A percentile compares a stretch with the other conserved stretches of the same genome.
Evolutionary conservation across 257 asterid genomes (phyloP).

Genomic region (Solanum tarapatanum): DNA sequence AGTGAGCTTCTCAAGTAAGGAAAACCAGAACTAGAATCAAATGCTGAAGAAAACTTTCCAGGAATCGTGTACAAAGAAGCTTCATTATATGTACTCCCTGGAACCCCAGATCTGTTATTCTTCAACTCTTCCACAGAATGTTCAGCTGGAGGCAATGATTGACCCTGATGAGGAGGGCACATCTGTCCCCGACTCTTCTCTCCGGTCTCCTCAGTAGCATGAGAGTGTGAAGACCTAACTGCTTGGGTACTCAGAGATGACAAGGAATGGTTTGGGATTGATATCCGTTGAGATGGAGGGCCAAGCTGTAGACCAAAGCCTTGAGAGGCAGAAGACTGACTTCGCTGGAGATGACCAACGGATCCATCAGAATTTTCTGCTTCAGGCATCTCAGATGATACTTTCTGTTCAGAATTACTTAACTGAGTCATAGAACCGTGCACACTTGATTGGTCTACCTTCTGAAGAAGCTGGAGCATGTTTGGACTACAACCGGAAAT

Average conservation of each 20-base stretch:
- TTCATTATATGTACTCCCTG: slow-evolving; percentile 22
- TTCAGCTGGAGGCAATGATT: slow-evolving; percentile 32
- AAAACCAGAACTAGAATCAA: slow-evolving; percentile 25
- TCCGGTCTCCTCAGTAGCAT: slow-evolving; percentile 29
- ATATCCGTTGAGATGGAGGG: slow-evolving; percentile 64
- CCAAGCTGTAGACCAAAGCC: slow-evolving; percentile 88
- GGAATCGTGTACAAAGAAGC: slow-evolving; percentile 22
- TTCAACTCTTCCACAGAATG: slow-evolving; percentile 27
- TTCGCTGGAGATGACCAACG: slow-evolving; percentile 33
- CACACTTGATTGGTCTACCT: slow-evolving; percentile 73
- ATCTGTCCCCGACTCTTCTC: slow-evolving; percentile 18
- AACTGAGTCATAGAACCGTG: slow-evolving; percentile 26
- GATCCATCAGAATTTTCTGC: slow-evolving; percentile 43
- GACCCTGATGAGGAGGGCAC: slow-evolving; percentile 23
- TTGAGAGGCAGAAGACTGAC: slow-evolving; percentile 53
- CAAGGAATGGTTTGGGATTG: slow-evolving; percentile 27
- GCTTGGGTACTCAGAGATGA: slow-evolving; percentile 34
- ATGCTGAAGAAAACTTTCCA: slow-evolving; percentile 32
- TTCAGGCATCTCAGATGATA: slow-evolving; percentile 38
- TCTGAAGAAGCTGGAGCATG: slow-evolving; percentile 90
- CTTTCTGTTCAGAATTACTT: slow-evolving; percentile 18
- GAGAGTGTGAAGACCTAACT: slow-evolving; percentile 17
- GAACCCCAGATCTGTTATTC: slow-evolving; percentile 27
- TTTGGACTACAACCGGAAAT: slow-evolving; percentile 44
- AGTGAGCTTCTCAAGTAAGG: slow-evolving; percentile 32